A percentile compares a stretch with the other conserved stretches of the same genome.
phyloP scores from a whole-genome alignment of 2,329 filamentous ascomycete species.

The Hypoxylon rubiginosum region DNA sequence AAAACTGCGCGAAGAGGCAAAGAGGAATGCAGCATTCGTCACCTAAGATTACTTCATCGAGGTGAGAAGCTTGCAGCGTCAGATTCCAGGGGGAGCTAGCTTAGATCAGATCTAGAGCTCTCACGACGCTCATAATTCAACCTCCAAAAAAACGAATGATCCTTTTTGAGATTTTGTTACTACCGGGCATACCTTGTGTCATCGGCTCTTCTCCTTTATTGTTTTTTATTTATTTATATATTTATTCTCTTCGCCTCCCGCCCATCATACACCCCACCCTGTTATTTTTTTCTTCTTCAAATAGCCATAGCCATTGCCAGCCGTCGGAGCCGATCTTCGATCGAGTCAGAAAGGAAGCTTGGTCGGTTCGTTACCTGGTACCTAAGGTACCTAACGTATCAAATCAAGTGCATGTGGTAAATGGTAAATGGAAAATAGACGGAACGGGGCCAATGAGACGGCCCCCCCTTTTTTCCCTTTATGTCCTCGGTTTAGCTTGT shows the following conservation, averaged over 20 bases:
- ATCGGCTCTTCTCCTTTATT: slow-evolving; percentile 35
- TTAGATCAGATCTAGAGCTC: slow-evolving; percentile 25
- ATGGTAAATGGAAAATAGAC: slow-evolving; percentile 15
- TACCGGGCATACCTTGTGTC: slow-evolving; percentile 24
- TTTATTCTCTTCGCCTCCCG: slow-evolving; percentile 30
- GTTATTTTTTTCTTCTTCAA: slow-evolving; percentile 35
- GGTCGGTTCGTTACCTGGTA: slow-evolving; percentile 35
- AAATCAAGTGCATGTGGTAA: slow-evolving; percentile 18
- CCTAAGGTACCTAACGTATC: too few species aligned
- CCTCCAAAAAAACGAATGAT: slow-evolving; percentile 13
- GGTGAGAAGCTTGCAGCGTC: slow-evolving; percentile 38
- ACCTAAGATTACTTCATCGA: slow-evolving; percentile 24
- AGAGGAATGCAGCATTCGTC: slow-evolving; percentile 20
- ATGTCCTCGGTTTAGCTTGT: slow-evolving; percentile 39
- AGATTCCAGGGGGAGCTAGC: slow-evolving; percentile 38
- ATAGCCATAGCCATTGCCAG: too few species aligned
- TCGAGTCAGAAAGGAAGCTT: slow-evolving; percentile 53
- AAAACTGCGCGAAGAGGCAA: slow-evolving; percentile 31
- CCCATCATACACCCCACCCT: slow-evolving; percentile 38
- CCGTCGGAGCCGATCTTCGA: slow-evolving; percentile 45
- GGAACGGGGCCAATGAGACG: slow-evolving; percentile 35
- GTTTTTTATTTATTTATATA: slow-evolving; percentile 24
- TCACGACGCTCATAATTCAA: slow-evolving; percentile 37
- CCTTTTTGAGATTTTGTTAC: slow-evolving; percentile 19
- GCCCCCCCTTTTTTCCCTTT: slow-evolving; percentile 36